Conservation (phyloP, 2,329 filamentous ascomycete genomes). For the Pseudohalonectria lignicola region DNA sequence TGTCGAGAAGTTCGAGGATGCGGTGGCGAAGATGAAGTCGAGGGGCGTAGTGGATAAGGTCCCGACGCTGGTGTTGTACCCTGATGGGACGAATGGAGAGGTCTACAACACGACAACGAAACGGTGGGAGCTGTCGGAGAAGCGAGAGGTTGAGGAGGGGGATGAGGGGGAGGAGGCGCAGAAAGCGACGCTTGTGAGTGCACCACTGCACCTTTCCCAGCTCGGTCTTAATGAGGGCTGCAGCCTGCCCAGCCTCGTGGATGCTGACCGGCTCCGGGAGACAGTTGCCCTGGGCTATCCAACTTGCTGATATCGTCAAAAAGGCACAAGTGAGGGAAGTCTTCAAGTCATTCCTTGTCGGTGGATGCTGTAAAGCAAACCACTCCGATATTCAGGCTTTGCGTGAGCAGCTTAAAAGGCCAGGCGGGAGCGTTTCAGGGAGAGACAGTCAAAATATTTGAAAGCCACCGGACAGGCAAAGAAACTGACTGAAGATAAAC, state of each 20-base stretch:
- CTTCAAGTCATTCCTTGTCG: constrained; percentile 36
- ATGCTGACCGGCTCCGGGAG: too few species aligned
- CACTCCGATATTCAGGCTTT: constrained; percentile 1
- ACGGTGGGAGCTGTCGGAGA: constrained; percentile 40
- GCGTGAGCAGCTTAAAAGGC: neutral
- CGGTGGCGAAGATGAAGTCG: constrained; percentile 24
- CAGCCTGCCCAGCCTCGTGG: too few species aligned
- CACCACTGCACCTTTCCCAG: neutral
- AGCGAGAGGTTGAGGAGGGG: constrained; percentile 6
- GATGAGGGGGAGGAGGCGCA: constrained; percentile 12
- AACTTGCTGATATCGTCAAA: constrained; percentile 28
- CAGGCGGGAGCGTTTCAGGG: too few species aligned
- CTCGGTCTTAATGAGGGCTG: neutral
- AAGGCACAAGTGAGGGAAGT: constrained; percentile 21
- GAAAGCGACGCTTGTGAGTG: neutral
- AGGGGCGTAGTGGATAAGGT: constrained; percentile 20
- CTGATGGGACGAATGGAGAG: constrained; percentile 58
- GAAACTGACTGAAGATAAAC: too few species aligned
- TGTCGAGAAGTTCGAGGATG: constrained; percentile 42
- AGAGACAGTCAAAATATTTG: too few species aligned
- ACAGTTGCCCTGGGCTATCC: constrained; percentile 38
- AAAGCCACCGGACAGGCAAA: too few species aligned
- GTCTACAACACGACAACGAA: constrained; percentile 55
- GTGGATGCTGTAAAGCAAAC: constrained; percentile 36
- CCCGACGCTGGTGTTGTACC: constrained; percentile 53